These are phyloP conservation scores for Linum trigynum DNA, from an alignment of 345 rosid species.

Conservation along the genomic window DNA sequence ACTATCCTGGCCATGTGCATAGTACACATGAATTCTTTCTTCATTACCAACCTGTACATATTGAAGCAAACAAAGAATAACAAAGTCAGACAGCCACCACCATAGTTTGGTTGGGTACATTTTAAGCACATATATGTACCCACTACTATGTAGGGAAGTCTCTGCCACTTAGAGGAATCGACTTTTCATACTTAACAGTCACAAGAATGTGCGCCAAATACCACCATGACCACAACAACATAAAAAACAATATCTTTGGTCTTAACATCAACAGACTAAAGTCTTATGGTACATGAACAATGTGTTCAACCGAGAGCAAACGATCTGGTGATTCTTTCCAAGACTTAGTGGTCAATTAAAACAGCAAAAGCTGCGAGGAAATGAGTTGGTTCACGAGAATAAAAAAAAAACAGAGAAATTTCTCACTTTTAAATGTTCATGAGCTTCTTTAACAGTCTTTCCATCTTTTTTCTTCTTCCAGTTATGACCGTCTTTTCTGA, in stretches of 20 bases:
- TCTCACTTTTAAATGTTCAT: conserved; percentile 89
- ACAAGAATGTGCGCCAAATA: no score
- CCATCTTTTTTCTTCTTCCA: conserved; percentile 99
- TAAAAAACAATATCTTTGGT: not conserved
- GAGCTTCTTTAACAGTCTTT: conserved; percentile 97
- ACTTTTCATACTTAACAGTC: not conserved
- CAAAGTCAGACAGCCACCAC: conserved; percentile 2
- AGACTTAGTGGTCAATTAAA: not conserved
- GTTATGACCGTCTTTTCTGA: conserved; percentile 93
- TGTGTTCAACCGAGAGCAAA: no score
- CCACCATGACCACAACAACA: not conserved
- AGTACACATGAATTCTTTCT: conserved; percentile 97
- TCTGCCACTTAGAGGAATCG: not conserved
- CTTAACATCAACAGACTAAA: not conserved
- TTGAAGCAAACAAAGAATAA: not conserved
- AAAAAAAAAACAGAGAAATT: conserved; percentile 7
- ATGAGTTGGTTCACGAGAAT: not conserved
- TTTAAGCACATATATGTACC: not conserved
- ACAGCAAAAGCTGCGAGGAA: not conserved
- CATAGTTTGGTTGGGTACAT: not conserved
- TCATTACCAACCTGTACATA: conserved; percentile 67
- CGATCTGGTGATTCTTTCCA: not conserved
- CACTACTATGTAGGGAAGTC: not conserved
- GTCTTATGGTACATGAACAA: no score
- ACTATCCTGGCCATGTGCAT: conserved; percentile 89